Base-by-base conservation (phyloP, 805 yeast species). In the Ogataea paraovalis region DNA sequence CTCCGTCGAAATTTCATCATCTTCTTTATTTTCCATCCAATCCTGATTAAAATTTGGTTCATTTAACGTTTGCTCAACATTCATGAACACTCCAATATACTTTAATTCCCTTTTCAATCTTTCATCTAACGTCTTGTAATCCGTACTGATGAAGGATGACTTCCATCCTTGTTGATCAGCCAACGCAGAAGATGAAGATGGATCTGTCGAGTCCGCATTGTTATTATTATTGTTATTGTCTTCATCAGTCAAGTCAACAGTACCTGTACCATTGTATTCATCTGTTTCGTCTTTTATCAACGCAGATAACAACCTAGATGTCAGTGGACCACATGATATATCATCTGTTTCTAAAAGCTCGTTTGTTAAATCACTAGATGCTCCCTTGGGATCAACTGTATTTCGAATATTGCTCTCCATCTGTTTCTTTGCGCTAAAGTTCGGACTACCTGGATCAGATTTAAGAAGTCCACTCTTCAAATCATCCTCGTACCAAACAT, bases 1-100 rank as follows among this genome's bases (percentile, higher is more conserved):
- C 61, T 92, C 97, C 0, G 85, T 82, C 52, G 95, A 84, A 4
- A 94, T 80, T 66, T 94, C 98, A 67, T 94, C 99, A 65, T 94
- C 99, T 61, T 94, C 97, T 48, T 86, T 78, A 36, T 82, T 81
- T 43, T 75, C 74, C 13, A 84, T 68, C 97, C 97, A 91, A 61
- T 83, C 87, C 44, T 79, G 76, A 41, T 71, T 72, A 53, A 70
- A 69, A 12, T 48, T 46, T 4, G 62, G 58, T 21, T 60, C 72
- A 56, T 60, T 72, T 62, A 62, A 45, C 43, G 64, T 65, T 50
- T 70, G 74, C 45, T 64, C 66, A 37, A 73, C 79, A 50, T 84
- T 86, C 82, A 83, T 80, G 59, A 88, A 83, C 3, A 94, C 88
- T 0, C 99, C 99, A 47, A 94, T 88, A 61, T 86, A 89, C 54